Conservation (phyloP, 306 rosid genomes). For the Senna siamea region DNA sequence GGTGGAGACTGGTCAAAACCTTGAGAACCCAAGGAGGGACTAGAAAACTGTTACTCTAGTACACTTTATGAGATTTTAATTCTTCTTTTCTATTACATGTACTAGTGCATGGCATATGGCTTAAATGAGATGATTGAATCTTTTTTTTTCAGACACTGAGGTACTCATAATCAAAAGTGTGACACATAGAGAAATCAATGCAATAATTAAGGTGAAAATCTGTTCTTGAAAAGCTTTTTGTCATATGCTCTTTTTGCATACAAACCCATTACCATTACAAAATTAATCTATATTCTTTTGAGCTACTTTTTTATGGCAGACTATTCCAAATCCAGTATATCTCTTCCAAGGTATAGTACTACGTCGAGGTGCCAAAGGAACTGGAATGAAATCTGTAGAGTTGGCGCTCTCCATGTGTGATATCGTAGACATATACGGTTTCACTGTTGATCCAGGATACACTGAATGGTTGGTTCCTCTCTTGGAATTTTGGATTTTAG, state of each 20-base stretch:
- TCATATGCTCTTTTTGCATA: slow-evolving; percentile 25
- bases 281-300: slow-evolving; percentile 28
- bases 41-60: slow-evolving; percentile 20
- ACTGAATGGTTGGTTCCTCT: slow-evolving; percentile 83
- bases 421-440: slow-evolving; percentile 90
- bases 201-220: slow-evolving; percentile 77
- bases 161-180: slow-evolving; percentile 92
- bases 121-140: slow-evolving; percentile 14
- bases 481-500: slow-evolving; percentile 13
- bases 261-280: slow-evolving; percentile 24
- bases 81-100: slow-evolving; percentile 17
- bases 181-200: slow-evolving; percentile 82
- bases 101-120: slow-evolving; percentile 20
- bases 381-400: slow-evolving; percentile 98
- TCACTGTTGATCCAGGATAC: slow-evolving; percentile 98
- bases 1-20: background rate
- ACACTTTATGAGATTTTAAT: slow-evolving; percentile 14
- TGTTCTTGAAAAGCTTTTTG: slow-evolving; percentile 30
- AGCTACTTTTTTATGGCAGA: slow-evolving; percentile 59
- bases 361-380: slow-evolving; percentile 99
- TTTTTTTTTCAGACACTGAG: slow-evolving; percentile 65
- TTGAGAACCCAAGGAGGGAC: background rate
- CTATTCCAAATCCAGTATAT: slow-evolving; percentile 91
- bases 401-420: slow-evolving; percentile 98
- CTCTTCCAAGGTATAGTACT: slow-evolving; percentile 98